Evolutionary conservation across 2,329 filamentous ascomycete species (phyloP).

Genomic region (Pestalotiopsis sp.): DNA sequence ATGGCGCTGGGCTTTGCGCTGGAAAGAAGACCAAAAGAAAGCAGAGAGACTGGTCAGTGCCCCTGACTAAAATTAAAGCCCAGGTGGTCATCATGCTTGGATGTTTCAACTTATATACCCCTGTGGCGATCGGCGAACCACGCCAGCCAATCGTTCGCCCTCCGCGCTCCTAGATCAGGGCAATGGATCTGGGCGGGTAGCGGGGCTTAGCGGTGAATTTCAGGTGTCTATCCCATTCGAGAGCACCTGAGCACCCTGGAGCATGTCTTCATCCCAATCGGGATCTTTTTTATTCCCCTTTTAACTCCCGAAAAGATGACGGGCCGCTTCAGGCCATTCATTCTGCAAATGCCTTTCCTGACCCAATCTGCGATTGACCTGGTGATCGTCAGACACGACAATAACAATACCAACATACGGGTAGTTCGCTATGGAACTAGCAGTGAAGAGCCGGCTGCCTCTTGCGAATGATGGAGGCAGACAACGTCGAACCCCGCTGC

Average conservation of each 20-base stretch:
- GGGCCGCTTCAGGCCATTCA: not conserved
- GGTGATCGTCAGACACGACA: not conserved
- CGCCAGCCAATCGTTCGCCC: not conserved
- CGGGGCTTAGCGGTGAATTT: not conserved
- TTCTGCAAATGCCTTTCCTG: not conserved
- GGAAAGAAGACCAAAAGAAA: not conserved
- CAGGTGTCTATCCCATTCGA: not conserved
- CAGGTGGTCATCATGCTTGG: not conserved
- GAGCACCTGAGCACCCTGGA: not conserved
- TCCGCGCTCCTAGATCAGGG: not conserved
- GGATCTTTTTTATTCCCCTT: not conserved
- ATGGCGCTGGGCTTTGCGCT: not conserved
- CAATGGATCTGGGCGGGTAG: not conserved
- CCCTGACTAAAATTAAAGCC: slow-evolving; percentile 11
- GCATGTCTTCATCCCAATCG: not conserved
- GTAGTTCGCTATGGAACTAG: not conserved
- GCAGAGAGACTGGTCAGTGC: not conserved
- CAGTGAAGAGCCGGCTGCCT: not conserved
- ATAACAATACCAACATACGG: not conserved
- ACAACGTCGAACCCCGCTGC: no score
- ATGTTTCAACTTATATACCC: slow-evolving; percentile 7
- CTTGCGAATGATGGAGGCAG: no score
- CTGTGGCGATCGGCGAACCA: not conserved
- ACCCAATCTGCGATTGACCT: not conserved
- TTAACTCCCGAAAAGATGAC: not conserved